These are phyloP conservation scores for Tillandsia fasciculata DNA, from an alignment of 176 grass and related monocot genomes.

Conservation along the genomic window DNA sequence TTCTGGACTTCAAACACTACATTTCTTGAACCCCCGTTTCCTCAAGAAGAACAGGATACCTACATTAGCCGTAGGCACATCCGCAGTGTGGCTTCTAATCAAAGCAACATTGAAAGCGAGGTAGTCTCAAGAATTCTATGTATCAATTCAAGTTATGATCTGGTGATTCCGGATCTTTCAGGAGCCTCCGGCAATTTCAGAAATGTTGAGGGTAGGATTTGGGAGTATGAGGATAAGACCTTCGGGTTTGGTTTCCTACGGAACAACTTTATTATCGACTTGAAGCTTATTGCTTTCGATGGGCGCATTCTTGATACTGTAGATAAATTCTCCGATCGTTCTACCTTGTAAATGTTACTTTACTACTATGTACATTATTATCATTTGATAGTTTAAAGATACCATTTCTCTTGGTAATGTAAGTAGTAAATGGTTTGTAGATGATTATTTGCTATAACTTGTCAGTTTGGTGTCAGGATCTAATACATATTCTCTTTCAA, in stretches of 20 bases:
- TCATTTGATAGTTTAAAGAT: conserved; percentile 31
- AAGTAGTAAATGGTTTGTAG: not conserved
- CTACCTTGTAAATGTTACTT: conserved; percentile 40
- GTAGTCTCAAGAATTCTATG: conserved; percentile 55
- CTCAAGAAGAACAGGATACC: conserved; percentile 50
- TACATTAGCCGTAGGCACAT: conserved; percentile 51
- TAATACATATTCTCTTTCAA: too few relatives aligned
- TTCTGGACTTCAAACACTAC: conserved; percentile 77
- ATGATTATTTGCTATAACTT: too few relatives aligned
- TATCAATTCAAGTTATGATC: conserved; percentile 68
- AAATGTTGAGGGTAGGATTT: conserved; percentile 73
- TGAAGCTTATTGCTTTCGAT: conserved; percentile 53
- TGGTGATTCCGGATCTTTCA: conserved; percentile 40
- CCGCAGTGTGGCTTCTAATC: conserved; percentile 9
- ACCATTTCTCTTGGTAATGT: conserved; percentile 6
- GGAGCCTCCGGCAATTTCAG: conserved; percentile 35
- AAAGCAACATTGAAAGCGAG: conserved; percentile 4
- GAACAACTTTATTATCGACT: conserved; percentile 66
- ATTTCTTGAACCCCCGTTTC: conserved; percentile 78
- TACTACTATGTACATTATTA: conserved; percentile 25
- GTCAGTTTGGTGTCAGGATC: too few relatives aligned
- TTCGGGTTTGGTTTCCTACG: conserved; percentile 86
- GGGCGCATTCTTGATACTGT: conserved; percentile 57
- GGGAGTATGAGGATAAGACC: conserved; percentile 82
- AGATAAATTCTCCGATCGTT: conserved; percentile 20